phyloP scores from a whole-genome alignment of 169 alveolate species.

The Cryptosporidium canis region DNA sequence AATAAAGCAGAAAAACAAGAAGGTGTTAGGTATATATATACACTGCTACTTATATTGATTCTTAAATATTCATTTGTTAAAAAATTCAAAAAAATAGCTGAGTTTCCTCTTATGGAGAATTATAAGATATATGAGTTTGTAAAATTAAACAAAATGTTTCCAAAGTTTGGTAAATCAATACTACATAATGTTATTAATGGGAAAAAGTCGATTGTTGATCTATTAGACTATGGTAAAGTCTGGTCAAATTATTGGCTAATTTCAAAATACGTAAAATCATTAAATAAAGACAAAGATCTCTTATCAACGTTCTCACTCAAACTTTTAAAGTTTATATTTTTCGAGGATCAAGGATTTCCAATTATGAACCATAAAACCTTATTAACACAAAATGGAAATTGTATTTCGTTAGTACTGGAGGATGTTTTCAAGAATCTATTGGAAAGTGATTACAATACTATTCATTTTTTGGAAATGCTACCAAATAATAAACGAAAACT shows the following conservation, averaged over 20 bases:
- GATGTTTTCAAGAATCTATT: slow-evolving; percentile 9
- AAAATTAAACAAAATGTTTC: neutral
- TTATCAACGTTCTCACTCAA: neutral
- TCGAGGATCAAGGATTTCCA: slow-evolving; percentile 9
- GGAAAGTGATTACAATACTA: neutral
- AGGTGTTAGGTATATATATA: neutral
- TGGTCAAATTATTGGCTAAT: slow-evolving; percentile 47
- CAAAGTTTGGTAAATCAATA: neutral
- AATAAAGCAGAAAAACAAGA: neutral
- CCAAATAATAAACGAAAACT: neutral
- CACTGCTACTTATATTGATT: neutral
- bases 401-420: slow-evolving; percentile 12
- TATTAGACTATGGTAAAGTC: neutral
- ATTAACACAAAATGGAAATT: neutral
- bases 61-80: neutral
- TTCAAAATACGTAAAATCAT: neutral
- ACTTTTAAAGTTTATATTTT: neutral
- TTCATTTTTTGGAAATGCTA: slow-evolving; percentile 1
- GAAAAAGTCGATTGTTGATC: neutral
- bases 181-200: neutral
- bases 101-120: neutral
- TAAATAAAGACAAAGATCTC: neutral
- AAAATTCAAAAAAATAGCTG: neutral
- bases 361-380: neutral
- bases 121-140: neutral